Percentiles rank a stretch among this genome's conserved stretches.
phyloP scores from a whole-genome alignment of 2,329 filamentous ascomycete genomes.

The Pestalotiopsis sp. region DNA sequence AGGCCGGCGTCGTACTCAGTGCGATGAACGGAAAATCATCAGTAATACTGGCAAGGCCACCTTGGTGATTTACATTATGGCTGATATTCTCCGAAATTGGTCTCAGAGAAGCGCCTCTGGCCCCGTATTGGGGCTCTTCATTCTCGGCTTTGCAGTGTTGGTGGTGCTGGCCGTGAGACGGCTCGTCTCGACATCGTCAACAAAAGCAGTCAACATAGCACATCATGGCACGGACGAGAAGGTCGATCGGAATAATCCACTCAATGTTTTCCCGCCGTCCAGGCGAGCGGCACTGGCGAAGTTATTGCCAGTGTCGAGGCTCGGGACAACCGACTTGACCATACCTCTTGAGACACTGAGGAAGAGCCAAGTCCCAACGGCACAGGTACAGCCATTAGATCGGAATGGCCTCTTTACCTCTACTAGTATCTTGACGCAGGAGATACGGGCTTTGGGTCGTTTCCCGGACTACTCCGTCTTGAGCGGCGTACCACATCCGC shows the following conservation, averaged over 20 bases:
- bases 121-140: background rate
- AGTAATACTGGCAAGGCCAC: background rate
- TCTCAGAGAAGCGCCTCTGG: background rate
- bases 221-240: background rate
- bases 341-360: constrained; percentile 3
- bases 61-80: background rate
- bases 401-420: constrained; percentile 12
- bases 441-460: constrained; percentile 71
- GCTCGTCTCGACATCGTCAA: background rate
- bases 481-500: constrained; percentile 73
- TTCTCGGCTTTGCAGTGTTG: background rate
- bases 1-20: background rate
- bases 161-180: background rate
- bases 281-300: constrained; percentile 11
- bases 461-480: constrained; percentile 80
- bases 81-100: background rate
- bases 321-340: background rate
- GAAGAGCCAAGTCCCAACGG: constrained; percentile 13
- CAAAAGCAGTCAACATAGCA: background rate
- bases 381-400: constrained; percentile 4
- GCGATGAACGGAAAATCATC: background rate
- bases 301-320: constrained; percentile 2
- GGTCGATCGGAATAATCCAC: constrained; percentile 2
- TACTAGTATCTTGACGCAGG: constrained; percentile 66
- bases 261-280: constrained; percentile 14